Base-by-base conservation (phyloP, 495 filamentous ascomycete species). In the Articulospora tetracladia region DNA sequence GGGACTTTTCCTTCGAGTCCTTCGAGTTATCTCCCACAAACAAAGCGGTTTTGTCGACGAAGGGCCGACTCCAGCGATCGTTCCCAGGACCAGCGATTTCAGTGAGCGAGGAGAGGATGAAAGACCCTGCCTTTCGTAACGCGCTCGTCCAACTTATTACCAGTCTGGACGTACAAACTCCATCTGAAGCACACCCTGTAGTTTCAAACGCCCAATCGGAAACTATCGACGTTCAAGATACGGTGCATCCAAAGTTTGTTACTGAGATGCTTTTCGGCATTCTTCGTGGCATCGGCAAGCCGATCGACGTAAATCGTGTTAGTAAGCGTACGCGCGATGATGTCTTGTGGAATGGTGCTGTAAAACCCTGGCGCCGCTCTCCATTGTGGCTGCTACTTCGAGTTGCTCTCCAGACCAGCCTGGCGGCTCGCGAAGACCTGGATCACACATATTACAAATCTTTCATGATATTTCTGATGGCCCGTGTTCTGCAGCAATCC, bases 291-390 rank as follows among this genome's bases (percentile, higher is more conserved):
- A 48, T 78, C 1, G 83, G 81, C 1, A n/a, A 36, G 0, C 59
- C 60, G 6, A 50, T 68, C 0, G 55, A 70, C 0, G 67, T 71
- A 0, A 3, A 51, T 4, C 69, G 73, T 1, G 72, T 88, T 6
- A 51, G 59, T n/a, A 90, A 89, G 64, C 74, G 78, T 51, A 87
- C 81, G 17, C 75, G 83, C 11, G 84, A 90, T 54, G 83, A 88
- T 25, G 79, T 87, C 0, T 47, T 80, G 24, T 87, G 78, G 78
- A 1, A 67, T 1, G 44, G 77, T 23, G 62, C 66, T 15, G 19
- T 25, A 0, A 47, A 63, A 0, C 83, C 83, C 0, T 89, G 84
- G 79, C 75, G 76, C 10, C 57, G 86, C 30, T 87, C 84, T 20
- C 65, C 83, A 0, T 53, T 82, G 0, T 89, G 86, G 85, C 68